Percentiles rank a stretch among this genome's conserved stretches.
phyloP scores from a whole-genome alignment of 2,329 filamentous ascomycete species.

The Polychaeton citri region DNA sequence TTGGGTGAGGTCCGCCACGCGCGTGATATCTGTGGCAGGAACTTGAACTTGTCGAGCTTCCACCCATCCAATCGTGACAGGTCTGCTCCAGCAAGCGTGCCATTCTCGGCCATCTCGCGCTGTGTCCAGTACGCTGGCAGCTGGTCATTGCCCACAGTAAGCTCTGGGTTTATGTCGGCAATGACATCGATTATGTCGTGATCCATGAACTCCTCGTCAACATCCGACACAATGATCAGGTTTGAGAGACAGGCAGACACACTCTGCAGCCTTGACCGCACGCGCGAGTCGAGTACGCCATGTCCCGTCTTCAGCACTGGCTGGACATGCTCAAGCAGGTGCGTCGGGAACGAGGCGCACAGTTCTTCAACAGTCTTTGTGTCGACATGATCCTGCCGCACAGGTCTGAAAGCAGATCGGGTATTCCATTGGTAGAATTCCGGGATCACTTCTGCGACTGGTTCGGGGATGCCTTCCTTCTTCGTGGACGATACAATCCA shows the following conservation, averaged over 20 bases:
- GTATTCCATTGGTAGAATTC: constrained; percentile 12
- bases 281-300: constrained; percentile 27
- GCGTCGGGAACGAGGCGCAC: constrained; percentile 26
- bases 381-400: constrained; percentile 4
- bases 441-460: not conserved
- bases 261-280: constrained; percentile 37
- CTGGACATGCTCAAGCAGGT: constrained; percentile 30
- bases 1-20: constrained; percentile 34
- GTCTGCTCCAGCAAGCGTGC: constrained; percentile 4
- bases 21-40: constrained; percentile 37
- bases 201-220: constrained; percentile 28
- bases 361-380: constrained; percentile 16
- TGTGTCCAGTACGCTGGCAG: constrained; percentile 6
- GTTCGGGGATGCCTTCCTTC: not conserved
- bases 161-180: constrained; percentile 25
- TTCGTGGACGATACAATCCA: not conserved
- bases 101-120: constrained; percentile 7
- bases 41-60: constrained; percentile 41
- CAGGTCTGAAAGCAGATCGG: constrained; percentile 6
- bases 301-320: constrained; percentile 38
- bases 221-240: constrained; percentile 37
- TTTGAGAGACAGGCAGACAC: constrained; percentile 38
- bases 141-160: constrained; percentile 6
- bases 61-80: constrained; percentile 24
- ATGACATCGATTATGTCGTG: constrained; percentile 16